A percentile compares a stretch with the other conserved stretches of the same genome.
These are phyloP conservation scores for Nepenthes gracilis DNA, from an alignment of 148 eudicot species.

Conservation along the genomic window DNA sequence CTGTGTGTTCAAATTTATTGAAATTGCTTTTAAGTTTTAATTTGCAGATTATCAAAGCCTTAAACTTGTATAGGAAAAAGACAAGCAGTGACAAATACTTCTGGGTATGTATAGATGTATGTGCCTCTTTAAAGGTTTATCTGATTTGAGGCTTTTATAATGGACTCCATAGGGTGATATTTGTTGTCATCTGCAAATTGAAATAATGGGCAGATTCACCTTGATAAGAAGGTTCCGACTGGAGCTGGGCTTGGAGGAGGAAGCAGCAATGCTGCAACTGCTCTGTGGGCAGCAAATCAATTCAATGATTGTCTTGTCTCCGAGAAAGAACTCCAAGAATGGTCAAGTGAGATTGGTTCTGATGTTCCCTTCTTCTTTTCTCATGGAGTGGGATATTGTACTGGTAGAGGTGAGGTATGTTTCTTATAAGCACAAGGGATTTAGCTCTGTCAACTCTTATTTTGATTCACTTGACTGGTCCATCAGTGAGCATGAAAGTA, in stretches of 20 bases:
- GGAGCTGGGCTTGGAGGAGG: slow-evolving; percentile 99
- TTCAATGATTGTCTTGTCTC: slow-evolving; percentile 78
- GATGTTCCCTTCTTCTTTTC: slow-evolving; percentile 97
- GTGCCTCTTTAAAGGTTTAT: neutral
- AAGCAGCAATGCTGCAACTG: slow-evolving; percentile 96
- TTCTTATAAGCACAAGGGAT: neutral
- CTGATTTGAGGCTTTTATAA: neutral
- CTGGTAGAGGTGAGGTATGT: slow-evolving; percentile 95
- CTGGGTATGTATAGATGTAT: slow-evolving; percentile 43
- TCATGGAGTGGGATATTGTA: slow-evolving; percentile 87
- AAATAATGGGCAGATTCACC: slow-evolving; percentile 52
- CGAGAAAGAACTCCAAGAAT: slow-evolving; percentile 81
- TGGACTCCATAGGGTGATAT: neutral
- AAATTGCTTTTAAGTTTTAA: slow-evolving; percentile 6
- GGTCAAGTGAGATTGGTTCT: slow-evolving; percentile 98
- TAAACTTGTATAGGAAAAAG: slow-evolving; percentile 74
- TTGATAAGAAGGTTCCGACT: slow-evolving; percentile 94
- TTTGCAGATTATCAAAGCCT: slow-evolving; percentile 81
- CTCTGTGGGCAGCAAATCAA: slow-evolving; percentile 97
- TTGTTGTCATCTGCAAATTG: slow-evolving; percentile 1
- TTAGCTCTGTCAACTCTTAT: no score
- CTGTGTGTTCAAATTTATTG: slow-evolving; percentile 1
- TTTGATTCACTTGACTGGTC: no score
- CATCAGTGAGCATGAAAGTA: no score
- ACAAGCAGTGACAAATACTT: slow-evolving; percentile 75